These are phyloP conservation scores for Aspergillus saccharolyticus DNA, from an alignment of 495 filamentous ascomycete species.

Conservation along the genomic window DNA sequence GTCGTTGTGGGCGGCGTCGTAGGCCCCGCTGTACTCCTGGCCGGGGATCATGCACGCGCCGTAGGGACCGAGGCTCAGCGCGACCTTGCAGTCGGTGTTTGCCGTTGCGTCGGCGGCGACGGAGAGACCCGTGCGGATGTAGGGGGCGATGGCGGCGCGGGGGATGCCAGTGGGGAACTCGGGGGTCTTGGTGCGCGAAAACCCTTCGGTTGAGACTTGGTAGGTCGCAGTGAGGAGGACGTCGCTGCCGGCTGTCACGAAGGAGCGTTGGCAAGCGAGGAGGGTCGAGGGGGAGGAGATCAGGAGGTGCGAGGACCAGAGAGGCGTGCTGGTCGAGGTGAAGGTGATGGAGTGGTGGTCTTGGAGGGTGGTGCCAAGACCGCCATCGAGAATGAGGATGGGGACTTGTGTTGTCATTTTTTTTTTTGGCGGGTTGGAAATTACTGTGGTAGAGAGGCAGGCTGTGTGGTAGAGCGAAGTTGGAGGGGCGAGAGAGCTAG, in stretches of 20 bases:
- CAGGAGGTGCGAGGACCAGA: slow-evolving; percentile 64
- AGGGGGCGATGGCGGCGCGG: slow-evolving; percentile 18
- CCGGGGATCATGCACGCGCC: slow-evolving; percentile 58
- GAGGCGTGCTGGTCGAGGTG: slow-evolving; percentile 48
- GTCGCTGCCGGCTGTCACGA: slow-evolving; percentile 50
- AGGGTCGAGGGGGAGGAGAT: slow-evolving; percentile 46
- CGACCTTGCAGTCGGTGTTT: slow-evolving; percentile 23
- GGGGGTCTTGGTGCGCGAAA: slow-evolving; percentile 33
- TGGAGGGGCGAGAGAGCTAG: background rate
- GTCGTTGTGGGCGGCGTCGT: slow-evolving; percentile 43
- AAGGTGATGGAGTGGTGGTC: slow-evolving; percentile 40
- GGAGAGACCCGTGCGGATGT: slow-evolving; percentile 25
- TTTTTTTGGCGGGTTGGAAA: background rate
- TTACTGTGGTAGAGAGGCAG: background rate
- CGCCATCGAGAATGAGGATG: slow-evolving; percentile 53
- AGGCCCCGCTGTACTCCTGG: slow-evolving; percentile 58
- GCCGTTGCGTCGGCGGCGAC: slow-evolving; percentile 27
- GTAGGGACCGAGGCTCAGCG: slow-evolving; percentile 58
- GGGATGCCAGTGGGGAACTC: slow-evolving; percentile 24
- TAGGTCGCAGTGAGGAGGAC: slow-evolving; percentile 62
- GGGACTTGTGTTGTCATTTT: slow-evolving; percentile 2
- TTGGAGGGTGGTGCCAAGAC: slow-evolving; percentile 61
- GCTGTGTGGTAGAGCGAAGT: background rate
- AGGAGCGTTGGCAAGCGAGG: slow-evolving; percentile 47
- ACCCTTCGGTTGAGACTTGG: slow-evolving; percentile 53